Percentiles rank a stretch among this genome's conserved stretches.
phyloP scores from a whole-genome alignment of 306 rosid genomes.

The Glycyrrhiza uralensis region DNA sequence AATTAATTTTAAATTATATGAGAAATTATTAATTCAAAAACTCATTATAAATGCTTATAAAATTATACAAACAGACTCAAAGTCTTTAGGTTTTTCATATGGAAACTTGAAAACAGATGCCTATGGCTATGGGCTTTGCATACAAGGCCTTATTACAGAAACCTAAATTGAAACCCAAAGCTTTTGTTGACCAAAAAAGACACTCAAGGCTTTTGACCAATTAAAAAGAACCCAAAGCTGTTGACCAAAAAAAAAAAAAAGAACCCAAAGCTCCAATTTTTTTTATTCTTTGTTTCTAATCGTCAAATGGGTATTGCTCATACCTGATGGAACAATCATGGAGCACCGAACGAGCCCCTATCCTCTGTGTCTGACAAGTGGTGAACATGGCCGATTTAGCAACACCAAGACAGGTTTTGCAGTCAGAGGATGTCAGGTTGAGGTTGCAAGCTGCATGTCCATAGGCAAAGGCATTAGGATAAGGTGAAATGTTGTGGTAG shows the following conservation, averaged over 20 bases:
- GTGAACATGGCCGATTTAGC: conserved; percentile 45
- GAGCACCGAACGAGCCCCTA: conserved; percentile 62
- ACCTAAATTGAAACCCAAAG: too few relatives aligned
- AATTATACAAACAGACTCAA: too few relatives aligned
- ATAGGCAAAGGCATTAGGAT: conserved; percentile 69
- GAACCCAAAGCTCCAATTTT: background rate
- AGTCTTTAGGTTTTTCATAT: too few relatives aligned
- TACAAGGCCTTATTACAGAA: background rate
- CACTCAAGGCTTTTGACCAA: too few relatives aligned
- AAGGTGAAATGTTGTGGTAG: conserved; percentile 57
- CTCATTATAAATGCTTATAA: too few relatives aligned
- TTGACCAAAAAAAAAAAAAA: too few relatives aligned
- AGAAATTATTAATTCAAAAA: too few relatives aligned
- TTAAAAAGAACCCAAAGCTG: too few relatives aligned
- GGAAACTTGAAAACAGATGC: background rate
- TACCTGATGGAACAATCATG: conserved; percentile 64
- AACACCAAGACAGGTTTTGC: conserved; percentile 53
- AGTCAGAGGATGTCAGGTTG: conserved; percentile 52
- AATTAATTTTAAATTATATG: too few relatives aligned
- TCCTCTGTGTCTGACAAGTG: conserved; percentile 40
- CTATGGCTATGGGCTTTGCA: background rate
- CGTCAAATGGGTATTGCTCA: conserved; percentile 74
- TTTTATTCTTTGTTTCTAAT: conserved; percentile 16
- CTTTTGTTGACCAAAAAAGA: too few relatives aligned
- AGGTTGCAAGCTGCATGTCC: conserved; percentile 68